phyloP scores from a whole-genome alignment of 1,284 basidiomycete species.

The Acaromyces ingoldii region DNA sequence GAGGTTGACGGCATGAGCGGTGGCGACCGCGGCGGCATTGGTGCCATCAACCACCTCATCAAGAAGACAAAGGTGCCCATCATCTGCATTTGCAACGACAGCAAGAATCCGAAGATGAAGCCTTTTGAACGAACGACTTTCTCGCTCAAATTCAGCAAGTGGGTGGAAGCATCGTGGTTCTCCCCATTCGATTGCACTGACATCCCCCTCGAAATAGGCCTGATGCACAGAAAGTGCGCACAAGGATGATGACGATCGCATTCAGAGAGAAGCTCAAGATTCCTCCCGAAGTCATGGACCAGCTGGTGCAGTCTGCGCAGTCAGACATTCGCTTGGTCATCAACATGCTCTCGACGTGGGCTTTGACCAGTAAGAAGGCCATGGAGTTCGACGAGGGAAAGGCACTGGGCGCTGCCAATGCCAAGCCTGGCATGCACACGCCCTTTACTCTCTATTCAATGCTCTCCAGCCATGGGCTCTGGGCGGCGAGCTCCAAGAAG shows the following conservation, averaged over 20 bases:
- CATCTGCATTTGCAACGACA: constrained; percentile 96
- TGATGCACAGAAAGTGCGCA: constrained; percentile 9
- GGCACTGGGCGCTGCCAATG: constrained; percentile 70
- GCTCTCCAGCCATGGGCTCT: constrained; percentile 82
- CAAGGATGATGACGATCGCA: constrained; percentile 71
- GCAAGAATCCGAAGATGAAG: constrained; percentile 79
- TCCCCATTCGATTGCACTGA: background rate
- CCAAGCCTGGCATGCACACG: constrained; percentile 66
- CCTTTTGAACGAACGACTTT: constrained; percentile 68
- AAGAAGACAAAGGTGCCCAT: constrained; percentile 98
- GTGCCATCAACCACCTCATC: constrained; percentile 83
- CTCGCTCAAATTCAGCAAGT: constrained; percentile 59
- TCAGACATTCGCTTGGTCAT: constrained; percentile 94
- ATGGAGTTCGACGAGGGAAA: constrained; percentile 68
- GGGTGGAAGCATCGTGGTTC: constrained; percentile 30
- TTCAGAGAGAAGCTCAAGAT: constrained; percentile 70
- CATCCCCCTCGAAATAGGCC: background rate
- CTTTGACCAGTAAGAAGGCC: constrained; percentile 51
- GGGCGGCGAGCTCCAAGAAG: constrained; percentile 72
- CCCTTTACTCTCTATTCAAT: constrained; percentile 61
- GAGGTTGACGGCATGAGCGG: constrained; percentile 99
- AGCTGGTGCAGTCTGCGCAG: constrained; percentile 79
- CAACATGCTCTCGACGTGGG: constrained; percentile 96
- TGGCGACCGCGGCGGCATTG: constrained; percentile 91
- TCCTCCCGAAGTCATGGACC: constrained; percentile 82